Base-by-base conservation (phyloP, 257 asterid species). In the Linderniella brevidens region DNA sequence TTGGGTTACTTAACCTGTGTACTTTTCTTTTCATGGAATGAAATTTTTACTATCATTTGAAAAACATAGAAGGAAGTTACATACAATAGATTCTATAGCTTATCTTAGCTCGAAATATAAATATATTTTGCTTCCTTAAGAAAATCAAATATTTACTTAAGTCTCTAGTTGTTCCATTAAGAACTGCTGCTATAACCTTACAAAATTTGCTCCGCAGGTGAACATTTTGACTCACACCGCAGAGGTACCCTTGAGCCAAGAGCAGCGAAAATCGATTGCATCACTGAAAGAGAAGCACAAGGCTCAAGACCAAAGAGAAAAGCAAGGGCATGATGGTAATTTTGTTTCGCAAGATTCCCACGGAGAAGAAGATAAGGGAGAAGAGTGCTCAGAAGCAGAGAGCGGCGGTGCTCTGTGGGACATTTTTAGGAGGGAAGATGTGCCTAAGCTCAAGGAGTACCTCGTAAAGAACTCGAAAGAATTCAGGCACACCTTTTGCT, bases 401-500 rank as follows among this genome's bases (percentile, higher is more conserved):
- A 77, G 85, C 11, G 79, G 86, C 9, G 79, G 86, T 38, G 97
- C 97, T 20, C 75, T 88, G 44, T 88, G 97, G 95, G 95, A 88
- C 61, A 88, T 88, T 50, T 88, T 84, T 50, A 64, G 93, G 58
- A 71, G 97, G 63, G 93, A 84, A 71, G 97, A 88, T 35, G 82
- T 84, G 44, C 78, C 86, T 13, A 76, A 78, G 49, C 40, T 88
- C 66, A 67, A 61, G 13, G 84, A 75, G 61, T 88, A 88, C 65
- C 80, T 88, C 19, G 19, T 59, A 16, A 74, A 72, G 67, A 90
- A 88, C 47, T 67, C 92, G 1, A 71, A 53, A 14, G 86, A 83
- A 60, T 88, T 88, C 37, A 62, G 97, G 57, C 95, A 88, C 71
- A 78, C 94, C 9, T 88, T 52, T 18, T 80, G 95, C 62, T 68